Base-by-base conservation (phyloP, 495 filamentous ascomycete genomes). In the Aspergillus saccharolyticus region DNA sequence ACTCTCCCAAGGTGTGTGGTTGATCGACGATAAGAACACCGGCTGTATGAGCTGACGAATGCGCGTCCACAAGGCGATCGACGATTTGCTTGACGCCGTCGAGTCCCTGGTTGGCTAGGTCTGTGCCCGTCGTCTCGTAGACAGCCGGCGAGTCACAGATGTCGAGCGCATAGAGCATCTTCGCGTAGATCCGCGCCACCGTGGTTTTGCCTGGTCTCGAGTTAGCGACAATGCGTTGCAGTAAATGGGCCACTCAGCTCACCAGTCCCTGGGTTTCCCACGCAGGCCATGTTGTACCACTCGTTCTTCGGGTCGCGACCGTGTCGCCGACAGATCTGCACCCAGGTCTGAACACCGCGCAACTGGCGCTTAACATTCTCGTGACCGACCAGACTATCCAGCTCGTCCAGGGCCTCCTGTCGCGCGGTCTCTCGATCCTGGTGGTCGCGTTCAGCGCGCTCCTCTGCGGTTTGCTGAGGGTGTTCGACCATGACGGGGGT, bases 1-100 rank as follows among this genome's bases (percentile, higher is more conserved):
- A 10, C 7, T 30, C 28, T 16, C 17, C 15, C 39, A 81, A 65
- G 62, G 66, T 74, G 55, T 87, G 85, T 0, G 85, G 83, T 52
- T 87, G 82, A 59, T 87, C 84, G 21, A 88, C 85, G 16, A 87
- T 76, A 10, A 87, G 71, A 4, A 87, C 80, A 54, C 86, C 57
- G 4, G 45, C 48, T 0, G 55, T 55, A 24, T 50, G 54, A 5
- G 44, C 22, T n/a, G 44, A n/a, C 7, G 57, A 10, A 8, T 45
- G 22, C 15, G 47, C n/a, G 28, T 62, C 44, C 46, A 51, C 46
- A 12, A 62, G 87, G 0, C 83, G 81, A 17, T 79, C 51, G 0
- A 81, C 74, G 0, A 78, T 60, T 6, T 73, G 76, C 0, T 88
- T 74, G 25, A 86, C 83, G 1, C 71, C 80, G 60, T 83, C 86